Evolutionary conservation across 1,284 basidiomycete genomes (phyloP).

Genomic region (Ganoderma lucidum): DNA sequence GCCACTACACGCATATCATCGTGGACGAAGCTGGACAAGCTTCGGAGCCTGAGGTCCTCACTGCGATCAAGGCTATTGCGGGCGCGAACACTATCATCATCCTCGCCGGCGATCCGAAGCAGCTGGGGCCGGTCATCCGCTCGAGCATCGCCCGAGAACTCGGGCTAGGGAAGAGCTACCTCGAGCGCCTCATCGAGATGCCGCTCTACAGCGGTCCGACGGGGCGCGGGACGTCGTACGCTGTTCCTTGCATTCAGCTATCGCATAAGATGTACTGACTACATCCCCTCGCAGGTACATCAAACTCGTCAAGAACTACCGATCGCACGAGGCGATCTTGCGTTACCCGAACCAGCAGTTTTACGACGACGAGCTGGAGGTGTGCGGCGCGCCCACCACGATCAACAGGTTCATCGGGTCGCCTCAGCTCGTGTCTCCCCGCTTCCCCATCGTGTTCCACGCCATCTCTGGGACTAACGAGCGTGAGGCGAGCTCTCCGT

Average conservation of each 20-base stretch:
- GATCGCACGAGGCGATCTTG: slow-evolving; percentile 64
- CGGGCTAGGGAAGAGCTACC: slow-evolving; percentile 58
- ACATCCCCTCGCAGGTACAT: slow-evolving; percentile 46
- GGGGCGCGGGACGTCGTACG: slow-evolving; percentile 47
- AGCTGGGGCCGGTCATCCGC: slow-evolving; percentile 63
- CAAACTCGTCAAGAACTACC: slow-evolving; percentile 62
- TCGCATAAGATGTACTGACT: not conserved
- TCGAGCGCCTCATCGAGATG: slow-evolving; percentile 59
- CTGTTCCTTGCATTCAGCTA: not conserved
- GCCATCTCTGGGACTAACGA: slow-evolving; percentile 52
- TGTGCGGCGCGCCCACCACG: slow-evolving; percentile 47
- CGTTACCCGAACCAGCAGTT: slow-evolving; percentile 65
- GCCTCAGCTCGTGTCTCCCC: slow-evolving; percentile 33
- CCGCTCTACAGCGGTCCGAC: slow-evolving; percentile 48
- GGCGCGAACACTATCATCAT: slow-evolving; percentile 52
- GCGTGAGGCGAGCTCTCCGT: slow-evolving; percentile 54
- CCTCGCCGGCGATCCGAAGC: slow-evolving; percentile 65
- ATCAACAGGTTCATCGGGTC: slow-evolving; percentile 44
- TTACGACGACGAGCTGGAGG: slow-evolving; percentile 58
- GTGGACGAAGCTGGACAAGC: slow-evolving; percentile 74
- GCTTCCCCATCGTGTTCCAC: slow-evolving; percentile 59
- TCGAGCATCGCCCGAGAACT: slow-evolving; percentile 53
- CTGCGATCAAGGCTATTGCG: slow-evolving; percentile 58
- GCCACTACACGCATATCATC: slow-evolving; percentile 71
- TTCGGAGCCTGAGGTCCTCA: slow-evolving; percentile 63